Evolutionary conservation across 352 stramenopile genomes (phyloP), one percentile per base, ranked within the genome.

Genomic region (Pythium aquatile): DNA sequence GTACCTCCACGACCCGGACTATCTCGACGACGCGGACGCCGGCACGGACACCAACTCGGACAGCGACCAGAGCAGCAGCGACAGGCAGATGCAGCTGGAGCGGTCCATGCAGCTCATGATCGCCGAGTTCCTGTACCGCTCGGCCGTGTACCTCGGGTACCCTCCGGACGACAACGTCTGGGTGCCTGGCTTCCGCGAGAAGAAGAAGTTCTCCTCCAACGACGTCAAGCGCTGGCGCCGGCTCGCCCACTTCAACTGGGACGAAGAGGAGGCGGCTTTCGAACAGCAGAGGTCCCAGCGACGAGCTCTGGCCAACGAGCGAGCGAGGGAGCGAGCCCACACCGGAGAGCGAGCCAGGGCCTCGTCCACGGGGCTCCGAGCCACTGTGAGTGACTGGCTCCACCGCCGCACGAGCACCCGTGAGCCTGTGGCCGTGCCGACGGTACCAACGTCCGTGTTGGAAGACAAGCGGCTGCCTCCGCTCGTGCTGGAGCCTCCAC

Each of bases 81-180:
- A 59, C n/a, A 14, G 52, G 40, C 51, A 44, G 35, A 63, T 78
- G 55, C 47, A 53, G 55, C 26, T 61, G 0, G 80, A 90, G 65
- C 77, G 78, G 9, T 91, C 83, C n/a, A 74, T 88, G 67, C 74
- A 78, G 57, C 76, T 92, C 65, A 85, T 92, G 78, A 88, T 92
- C 69, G 83, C 81, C 35, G 83, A 92, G 69, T 92, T 92, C 48
- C 76, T 92, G 14, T 87, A 87, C 62, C 77, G 83, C 9, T 89
- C 83, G 54, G 83, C 80, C 48, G 68, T 89, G 49, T 88, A 84
- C 65, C 58, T 92, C 24, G 83, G 83, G 1, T 83, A 88, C 57
- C 76, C 70, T 5, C 64, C 69, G 44, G 75, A 81, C 14, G 72
- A 79, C 52, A 77, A 78, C 14, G 76, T 81, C 26, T 90, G 81